phyloP scores from a whole-genome alignment of 371 early-diverging fungal species.

The Zopfochytrium polystomum region DNA sequence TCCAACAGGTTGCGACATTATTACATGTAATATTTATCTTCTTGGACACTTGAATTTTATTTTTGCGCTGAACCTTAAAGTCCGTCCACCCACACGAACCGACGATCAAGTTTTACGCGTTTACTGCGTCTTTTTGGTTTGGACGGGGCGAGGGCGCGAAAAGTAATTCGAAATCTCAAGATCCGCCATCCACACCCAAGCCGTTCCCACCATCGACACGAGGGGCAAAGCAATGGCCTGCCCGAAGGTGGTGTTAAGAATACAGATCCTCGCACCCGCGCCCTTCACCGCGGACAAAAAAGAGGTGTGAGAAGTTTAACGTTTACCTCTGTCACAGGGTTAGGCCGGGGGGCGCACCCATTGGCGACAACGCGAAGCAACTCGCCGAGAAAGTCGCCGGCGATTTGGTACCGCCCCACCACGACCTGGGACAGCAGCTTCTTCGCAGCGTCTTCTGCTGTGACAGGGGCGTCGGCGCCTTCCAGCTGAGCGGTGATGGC shows the following conservation, averaged over 20 bases:
- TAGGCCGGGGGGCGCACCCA: constrained; percentile 33
- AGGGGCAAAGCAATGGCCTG: background rate
- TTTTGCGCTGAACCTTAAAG: too few relatives aligned
- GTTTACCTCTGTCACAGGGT: constrained; percentile 32
- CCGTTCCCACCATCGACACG: background rate
- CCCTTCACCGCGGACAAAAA: background rate
- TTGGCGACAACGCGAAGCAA: constrained; percentile 24
- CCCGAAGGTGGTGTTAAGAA: background rate
- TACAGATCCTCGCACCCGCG: background rate
- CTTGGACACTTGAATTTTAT: too few relatives aligned
- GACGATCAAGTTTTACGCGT: too few relatives aligned
- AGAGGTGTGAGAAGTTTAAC: background rate
- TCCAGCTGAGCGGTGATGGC: constrained; percentile 41
- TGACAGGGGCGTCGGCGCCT: constrained; percentile 27
- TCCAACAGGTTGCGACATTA: too few relatives aligned
- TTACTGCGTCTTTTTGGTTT: too few relatives aligned
- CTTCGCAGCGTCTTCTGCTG: constrained; percentile 32
- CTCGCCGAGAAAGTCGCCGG: constrained; percentile 38
- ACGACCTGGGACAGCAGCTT: constrained; percentile 28
- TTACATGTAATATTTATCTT: too few relatives aligned
- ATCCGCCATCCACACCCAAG: background rate
- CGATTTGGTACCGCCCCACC: constrained; percentile 24
- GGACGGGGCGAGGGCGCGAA: too few relatives aligned
- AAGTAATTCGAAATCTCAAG: background rate
- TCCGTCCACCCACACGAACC: too few relatives aligned